Base-by-base conservation (phyloP, 345 rosid species). In the Eucalyptus rudis region DNA sequence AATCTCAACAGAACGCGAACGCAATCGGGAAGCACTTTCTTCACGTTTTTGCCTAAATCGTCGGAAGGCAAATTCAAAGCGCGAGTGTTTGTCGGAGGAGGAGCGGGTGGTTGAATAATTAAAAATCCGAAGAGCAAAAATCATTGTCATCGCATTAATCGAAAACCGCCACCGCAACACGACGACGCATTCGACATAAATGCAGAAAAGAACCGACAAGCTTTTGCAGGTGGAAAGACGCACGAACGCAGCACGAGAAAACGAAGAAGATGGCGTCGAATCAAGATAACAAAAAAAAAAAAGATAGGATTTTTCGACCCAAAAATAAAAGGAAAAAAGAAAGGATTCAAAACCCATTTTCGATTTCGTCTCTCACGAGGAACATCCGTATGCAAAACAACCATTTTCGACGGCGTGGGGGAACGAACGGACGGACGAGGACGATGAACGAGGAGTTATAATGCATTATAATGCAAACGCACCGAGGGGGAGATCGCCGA, bases 401-500 rank as follows among this genome's bases (percentile, higher is more conserved):
- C 15, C 84, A 43, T 76, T 6, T 20, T 44, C 47, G 27, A 10
- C 15, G 24, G 24, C 83, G 83, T 40, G 27, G 47, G 25, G 47
- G 6, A 40, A 36, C 45, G 10, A 1, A 20, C 83, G 83, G 10
- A 7, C 36, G 16, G 71, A n/a, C 9, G 36, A 14, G 31, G 64
- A 10, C 7, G n/a, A 24, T 0, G 58, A 52, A 52, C 24, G 58
- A 52, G 16, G 51, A 49, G 25, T 52, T 52, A 52, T 7, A 52
- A 52, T 52, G 25, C 58, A 3, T n/a, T n/a, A n/a, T n/a, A n/a
- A n/a, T n/a, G n/a, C n/a, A 52, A 52, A 29, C 68, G 68, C 16
- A 62, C 96, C 98, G 49, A 96, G 96, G 87, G 88, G 88, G 31
- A 96, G 97, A 92, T 94, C 98, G 91, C 96, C 96, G 58, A 95